These are phyloP conservation scores for Fusarium sterilihyphosum DNA, from an alignment of 2,329 filamentous ascomycete genomes.

Conservation along the genomic window DNA sequence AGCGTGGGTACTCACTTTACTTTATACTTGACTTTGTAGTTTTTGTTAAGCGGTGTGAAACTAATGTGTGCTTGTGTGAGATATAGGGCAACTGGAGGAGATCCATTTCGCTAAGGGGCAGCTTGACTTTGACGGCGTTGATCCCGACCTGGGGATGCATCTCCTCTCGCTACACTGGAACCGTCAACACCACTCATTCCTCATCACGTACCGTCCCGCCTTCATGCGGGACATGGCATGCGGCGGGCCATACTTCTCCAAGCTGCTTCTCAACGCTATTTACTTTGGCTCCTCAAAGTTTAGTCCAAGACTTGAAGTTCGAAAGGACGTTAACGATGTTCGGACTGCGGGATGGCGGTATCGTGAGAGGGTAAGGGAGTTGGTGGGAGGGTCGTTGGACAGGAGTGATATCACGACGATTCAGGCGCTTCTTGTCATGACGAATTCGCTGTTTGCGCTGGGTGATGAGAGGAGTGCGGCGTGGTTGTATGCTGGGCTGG, in stretches of 20 bases:
- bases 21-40: slow-evolving; percentile 33
- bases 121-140: slow-evolving; percentile 66
- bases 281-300: slow-evolving; percentile 56
- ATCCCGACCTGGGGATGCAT: slow-evolving; percentile 61
- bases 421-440: slow-evolving; percentile 63
- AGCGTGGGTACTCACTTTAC: slow-evolving; percentile 21
- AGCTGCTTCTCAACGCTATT: slow-evolving; percentile 65
- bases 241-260: slow-evolving; percentile 65
- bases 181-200: slow-evolving; percentile 58
- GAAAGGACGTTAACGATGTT: slow-evolving; percentile 56
- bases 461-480: slow-evolving; percentile 62
- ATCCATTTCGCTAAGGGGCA: slow-evolving; percentile 56
- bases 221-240: slow-evolving; percentile 65
- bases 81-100: slow-evolving; percentile 57
- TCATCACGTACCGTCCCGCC: slow-evolving; percentile 61
- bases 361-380: slow-evolving; percentile 55
- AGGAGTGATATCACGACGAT: slow-evolving; percentile 63
- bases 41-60: not conserved
- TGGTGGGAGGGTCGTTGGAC: slow-evolving; percentile 58
- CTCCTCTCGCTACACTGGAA: slow-evolving; percentile 63
- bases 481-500: slow-evolving; percentile 64
- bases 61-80: not conserved
- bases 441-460: slow-evolving; percentile 59
- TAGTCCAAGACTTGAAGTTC: slow-evolving; percentile 56
- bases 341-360: slow-evolving; percentile 60